Evolutionary conservation across 106 monocot species (phyloP), one percentile per base, ranked within the genome.

Genomic region (Amphibolis antarctica): DNA sequence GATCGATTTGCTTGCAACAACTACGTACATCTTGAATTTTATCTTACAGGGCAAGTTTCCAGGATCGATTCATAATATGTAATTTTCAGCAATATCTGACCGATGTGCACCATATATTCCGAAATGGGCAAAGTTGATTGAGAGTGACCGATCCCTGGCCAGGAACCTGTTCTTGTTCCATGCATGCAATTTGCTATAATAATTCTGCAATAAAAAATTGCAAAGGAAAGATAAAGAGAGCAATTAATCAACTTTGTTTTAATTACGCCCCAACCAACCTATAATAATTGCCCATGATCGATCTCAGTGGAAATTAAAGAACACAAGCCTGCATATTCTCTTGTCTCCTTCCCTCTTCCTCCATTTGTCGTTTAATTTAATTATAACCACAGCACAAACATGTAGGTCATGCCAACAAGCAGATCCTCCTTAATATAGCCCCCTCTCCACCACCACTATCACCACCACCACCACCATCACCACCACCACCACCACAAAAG

Each of bases 291-390:
- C 57, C 45, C 78, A 69, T 63, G 14, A 69, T 20, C 68, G 14
- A 69, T 20, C 73, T 68, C 36, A 78, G 78, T 78, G 78, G 78
- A 57, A 73, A n/a, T n/a, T n/a, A n/a, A n/a, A 73, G 26, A 78
- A 78, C 61, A 69, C 68, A 64, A 63, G 56, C 57, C 55, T 64
- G 67, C 72, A 69, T 68, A 69, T 68, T 68, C 55, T 57, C 3
- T 51, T 57, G 62, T 73, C 73, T 60, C 67, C 71, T 21, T 23
- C 27, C 53, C 30, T 13, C 31, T 53, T 20, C 43, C 62, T 53
- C 30, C 54, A 42, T 24, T n/a, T n/a, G n/a, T n/a, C n/a, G n/a
- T n/a, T n/a, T n/a, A n/a, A n/a, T n/a, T n/a, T n/a, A 14, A 10
- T 44, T 30, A 20, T 43, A 49, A 42, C 10, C 5, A 14, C 64